Base-by-base conservation (phyloP, 2,329 filamentous ascomycete genomes). In the Penicillium sp. region DNA sequence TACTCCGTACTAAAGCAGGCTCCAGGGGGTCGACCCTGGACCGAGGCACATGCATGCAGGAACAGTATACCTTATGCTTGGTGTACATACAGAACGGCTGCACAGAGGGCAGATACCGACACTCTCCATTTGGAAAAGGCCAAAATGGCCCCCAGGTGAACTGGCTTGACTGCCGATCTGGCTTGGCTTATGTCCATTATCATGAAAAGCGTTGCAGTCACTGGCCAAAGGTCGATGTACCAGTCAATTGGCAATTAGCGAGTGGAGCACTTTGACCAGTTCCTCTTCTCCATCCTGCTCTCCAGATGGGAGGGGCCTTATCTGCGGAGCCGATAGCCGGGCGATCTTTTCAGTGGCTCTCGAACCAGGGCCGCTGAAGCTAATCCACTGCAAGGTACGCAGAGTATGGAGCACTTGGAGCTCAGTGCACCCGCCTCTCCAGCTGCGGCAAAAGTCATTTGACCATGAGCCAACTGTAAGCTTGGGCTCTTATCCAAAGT, bases 81-180 rank as follows among this genome's bases (percentile, higher is more conserved):
- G 41, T 34, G 14, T 34, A 24, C 38, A 36, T 34, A 24, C 38
- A 36, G 55, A 21, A 5, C 18, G 38, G 29, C 27, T 46, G 41
- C 41, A 50, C 44, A 40, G 49, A 44, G 46, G 36, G 34, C n/a
- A 21, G n/a, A 18, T 11, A 38, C 38, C 4, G 8, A 34, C 13
- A 48, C 10, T 10, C 24, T 42, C 21, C 13, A 18, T 47, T 22
- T 11, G 31, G 29, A 27, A 14, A 47, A 36, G 45, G 40, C 27
- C n/a, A 21, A 22, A n/a, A 36, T 39, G 18, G 27, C 21, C 41
- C 42, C 53, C 56, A 62, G 56, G 48, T 52, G 54, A 62, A 9
- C 44, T 45, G 22, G 29, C 45, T 58, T 58, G 48, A 52, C 45
- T 45, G 55, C 53, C 46, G 50, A 63, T 62, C 61, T 42, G 22